A percentile compares a stretch with the other conserved stretches of the same genome.
These are phyloP conservation scores for Glonium stellatum DNA, from an alignment of 495 filamentous ascomycete species.

Conservation along the genomic window DNA sequence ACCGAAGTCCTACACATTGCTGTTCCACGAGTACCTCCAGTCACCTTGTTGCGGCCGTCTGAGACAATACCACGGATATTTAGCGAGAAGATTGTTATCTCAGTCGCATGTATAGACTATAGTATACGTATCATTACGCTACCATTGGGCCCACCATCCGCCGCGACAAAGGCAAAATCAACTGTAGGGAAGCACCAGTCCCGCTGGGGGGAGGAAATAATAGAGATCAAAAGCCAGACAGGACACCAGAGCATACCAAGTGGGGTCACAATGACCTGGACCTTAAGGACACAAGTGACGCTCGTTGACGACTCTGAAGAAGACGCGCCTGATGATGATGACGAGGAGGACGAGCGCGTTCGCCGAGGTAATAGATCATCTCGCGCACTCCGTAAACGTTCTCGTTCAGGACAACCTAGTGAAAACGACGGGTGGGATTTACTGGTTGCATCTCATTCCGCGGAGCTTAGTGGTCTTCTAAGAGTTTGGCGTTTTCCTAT, in stretches of 20 bases:
- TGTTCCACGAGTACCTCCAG: slow-evolving; percentile 29
- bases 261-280: slow-evolving; percentile 62
- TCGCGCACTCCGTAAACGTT: slow-evolving; percentile 7
- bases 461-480: slow-evolving; percentile 60
- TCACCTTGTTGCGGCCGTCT: slow-evolving; percentile 6
- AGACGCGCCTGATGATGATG: slow-evolving; percentile 20
- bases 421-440: slow-evolving; percentile 44
- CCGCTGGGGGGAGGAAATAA: slow-evolving; percentile 20
- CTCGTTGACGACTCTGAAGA: slow-evolving; percentile 25
- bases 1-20: slow-evolving; percentile 37
- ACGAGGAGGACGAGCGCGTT: neutral
- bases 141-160: slow-evolving; percentile 66
- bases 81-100: slow-evolving; percentile 59
- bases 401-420: slow-evolving; percentile 11
- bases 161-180: slow-evolving; percentile 36
- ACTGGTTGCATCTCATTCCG: slow-evolving; percentile 56
- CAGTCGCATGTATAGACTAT: slow-evolving; percentile 62
- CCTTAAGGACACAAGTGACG: slow-evolving; percentile 39
- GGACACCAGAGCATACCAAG: slow-evolving; percentile 41
- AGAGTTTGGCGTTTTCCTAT: slow-evolving; percentile 49
- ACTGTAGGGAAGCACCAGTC: neutral
- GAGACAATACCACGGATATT: slow-evolving; percentile 56
- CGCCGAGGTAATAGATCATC: slow-evolving; percentile 6
- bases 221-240: slow-evolving; percentile 15
- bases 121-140: slow-evolving; percentile 63